These are phyloP conservation scores for Trichophyton equinum DNA, from an alignment of 2,329 filamentous ascomycete genomes.

Conservation along the genomic window DNA sequence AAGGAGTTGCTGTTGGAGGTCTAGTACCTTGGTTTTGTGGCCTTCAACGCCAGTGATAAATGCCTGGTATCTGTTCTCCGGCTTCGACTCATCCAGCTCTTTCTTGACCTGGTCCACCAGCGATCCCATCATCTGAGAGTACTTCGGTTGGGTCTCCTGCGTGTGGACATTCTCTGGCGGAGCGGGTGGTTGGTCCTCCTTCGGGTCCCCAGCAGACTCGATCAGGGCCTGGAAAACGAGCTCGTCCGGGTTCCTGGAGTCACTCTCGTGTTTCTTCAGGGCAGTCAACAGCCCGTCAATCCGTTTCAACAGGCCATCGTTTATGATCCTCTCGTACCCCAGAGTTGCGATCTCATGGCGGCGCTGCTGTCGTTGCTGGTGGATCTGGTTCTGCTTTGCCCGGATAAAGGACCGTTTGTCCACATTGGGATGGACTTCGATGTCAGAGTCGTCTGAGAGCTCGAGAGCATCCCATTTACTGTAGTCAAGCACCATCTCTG, in stretches of 20 bases:
- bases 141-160: slow-evolving; percentile 63
- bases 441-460: slow-evolving; percentile 93
- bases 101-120: slow-evolving; percentile 88
- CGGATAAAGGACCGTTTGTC: slow-evolving; percentile 98
- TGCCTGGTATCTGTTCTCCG: slow-evolving; percentile 55
- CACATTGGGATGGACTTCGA: slow-evolving; percentile 97
- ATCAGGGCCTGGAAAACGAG: slow-evolving; percentile 82
- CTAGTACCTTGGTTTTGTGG: slow-evolving; percentile 65
- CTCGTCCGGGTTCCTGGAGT: slow-evolving; percentile 56
- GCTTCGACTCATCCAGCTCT: slow-evolving; percentile 60
- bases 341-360: slow-evolving; percentile 80
- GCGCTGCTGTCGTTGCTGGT: slow-evolving; percentile 74
- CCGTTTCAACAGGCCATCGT: slow-evolving; percentile 75
- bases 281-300: slow-evolving; percentile 67
- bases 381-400: slow-evolving; percentile 94
- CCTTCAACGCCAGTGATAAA: slow-evolving; percentile 67
- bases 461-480: slow-evolving; percentile 67
- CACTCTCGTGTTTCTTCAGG: slow-evolving; percentile 60
- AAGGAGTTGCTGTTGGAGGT: slow-evolving; percentile 62
- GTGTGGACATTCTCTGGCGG: slow-evolving; percentile 68
- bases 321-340: slow-evolving; percentile 81
- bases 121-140: slow-evolving; percentile 98
- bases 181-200: slow-evolving; percentile 59
- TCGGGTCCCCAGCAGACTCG: slow-evolving; percentile 59
- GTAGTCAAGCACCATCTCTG: slow-evolving; percentile 48